Evolutionary conservation across 2,329 filamentous ascomycete genomes (phyloP).

Genomic region (Alternaria angustiovoidea): DNA sequence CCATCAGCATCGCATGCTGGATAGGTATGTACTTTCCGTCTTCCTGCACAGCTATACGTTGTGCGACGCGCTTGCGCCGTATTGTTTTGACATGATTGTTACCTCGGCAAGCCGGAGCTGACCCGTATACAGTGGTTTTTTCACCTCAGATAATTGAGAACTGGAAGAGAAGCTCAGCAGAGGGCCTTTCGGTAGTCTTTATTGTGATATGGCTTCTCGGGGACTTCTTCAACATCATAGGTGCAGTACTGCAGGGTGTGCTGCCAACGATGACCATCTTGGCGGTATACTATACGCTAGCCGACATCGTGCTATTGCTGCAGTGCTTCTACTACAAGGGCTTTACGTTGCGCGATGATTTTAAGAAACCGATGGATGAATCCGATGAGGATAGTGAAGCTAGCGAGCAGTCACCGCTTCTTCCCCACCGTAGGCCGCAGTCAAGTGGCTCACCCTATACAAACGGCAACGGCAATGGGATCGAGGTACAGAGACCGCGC

Average conservation of each 20-base stretch:
- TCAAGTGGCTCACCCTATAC: slow-evolving; percentile 30
- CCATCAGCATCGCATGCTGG: slow-evolving; percentile 97
- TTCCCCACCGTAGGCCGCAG: slow-evolving; percentile 37
- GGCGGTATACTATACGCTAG: slow-evolving; percentile 92
- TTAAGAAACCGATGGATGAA: slow-evolving; percentile 35
- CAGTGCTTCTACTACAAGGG: slow-evolving; percentile 98
- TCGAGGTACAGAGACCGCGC: slow-evolving; percentile 30
- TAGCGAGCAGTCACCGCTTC: slow-evolving; percentile 49
- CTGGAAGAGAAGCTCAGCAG: slow-evolving; percentile 82
- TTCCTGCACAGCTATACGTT: background rate
- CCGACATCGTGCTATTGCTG: slow-evolving; percentile 83
- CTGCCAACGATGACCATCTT: slow-evolving; percentile 95
- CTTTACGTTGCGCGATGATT: slow-evolving; percentile 61
- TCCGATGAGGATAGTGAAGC: slow-evolving; percentile 38
- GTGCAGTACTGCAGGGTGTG: slow-evolving; percentile 89
- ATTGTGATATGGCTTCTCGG: slow-evolving; percentile 91
- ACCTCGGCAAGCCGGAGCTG: slow-evolving; percentile 12
- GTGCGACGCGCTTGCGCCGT: background rate
- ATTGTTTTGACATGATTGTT: background rate
- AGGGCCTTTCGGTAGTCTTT: slow-evolving; percentile 90
- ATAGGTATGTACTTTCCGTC: slow-evolving; percentile 57
- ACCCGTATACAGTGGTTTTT: slow-evolving; percentile 72
- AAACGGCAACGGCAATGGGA: slow-evolving; percentile 28
- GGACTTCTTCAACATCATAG: slow-evolving; percentile 96
- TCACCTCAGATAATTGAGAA: slow-evolving; percentile 97